These are phyloP conservation scores for Ceratopteris richardii DNA, from an alignment of 75 land plant species.

Conservation along the genomic window DNA sequence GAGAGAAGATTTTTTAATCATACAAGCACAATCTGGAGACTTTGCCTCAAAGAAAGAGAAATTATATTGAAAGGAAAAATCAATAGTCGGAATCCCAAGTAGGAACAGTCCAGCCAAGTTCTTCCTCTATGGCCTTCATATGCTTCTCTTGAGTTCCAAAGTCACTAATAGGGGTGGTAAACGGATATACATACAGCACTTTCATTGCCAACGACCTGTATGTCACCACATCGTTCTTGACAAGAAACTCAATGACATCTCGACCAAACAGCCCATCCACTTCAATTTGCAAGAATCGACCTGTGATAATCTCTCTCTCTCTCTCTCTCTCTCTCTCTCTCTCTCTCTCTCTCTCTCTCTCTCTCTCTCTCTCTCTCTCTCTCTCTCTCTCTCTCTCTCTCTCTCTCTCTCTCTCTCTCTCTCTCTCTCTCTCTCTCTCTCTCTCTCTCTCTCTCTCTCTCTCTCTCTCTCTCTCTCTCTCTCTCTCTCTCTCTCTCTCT, in stretches of 20 bases:
- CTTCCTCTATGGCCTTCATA: constrained; percentile 39
- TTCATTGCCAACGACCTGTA: constrained; percentile 75
- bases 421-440: no score
- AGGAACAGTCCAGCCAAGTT: constrained; percentile 74
- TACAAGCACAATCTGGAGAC: no score
- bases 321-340: background rate
- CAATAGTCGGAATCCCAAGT: constrained; percentile 33
- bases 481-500: background rate
- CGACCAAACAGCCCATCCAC: constrained; percentile 83
- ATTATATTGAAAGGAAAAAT: no score
- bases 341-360: background rate
- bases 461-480: no score
- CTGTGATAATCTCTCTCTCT: constrained; percentile 18
- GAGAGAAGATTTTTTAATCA: no score
- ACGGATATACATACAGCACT: constrained; percentile 74
- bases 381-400: background rate
- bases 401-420: no score
- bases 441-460: no score
- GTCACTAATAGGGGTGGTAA: constrained; percentile 82
- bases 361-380: background rate
- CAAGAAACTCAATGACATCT: constrained; percentile 77
- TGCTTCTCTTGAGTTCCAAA: constrained; percentile 73
- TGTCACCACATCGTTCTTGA: constrained; percentile 58
- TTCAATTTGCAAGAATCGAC: constrained; percentile 70
- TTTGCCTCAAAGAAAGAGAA: no score